These are phyloP conservation scores for Juncus effusus DNA, from an alignment of 176 grass and related monocot genomes.

Conservation along the genomic window DNA sequence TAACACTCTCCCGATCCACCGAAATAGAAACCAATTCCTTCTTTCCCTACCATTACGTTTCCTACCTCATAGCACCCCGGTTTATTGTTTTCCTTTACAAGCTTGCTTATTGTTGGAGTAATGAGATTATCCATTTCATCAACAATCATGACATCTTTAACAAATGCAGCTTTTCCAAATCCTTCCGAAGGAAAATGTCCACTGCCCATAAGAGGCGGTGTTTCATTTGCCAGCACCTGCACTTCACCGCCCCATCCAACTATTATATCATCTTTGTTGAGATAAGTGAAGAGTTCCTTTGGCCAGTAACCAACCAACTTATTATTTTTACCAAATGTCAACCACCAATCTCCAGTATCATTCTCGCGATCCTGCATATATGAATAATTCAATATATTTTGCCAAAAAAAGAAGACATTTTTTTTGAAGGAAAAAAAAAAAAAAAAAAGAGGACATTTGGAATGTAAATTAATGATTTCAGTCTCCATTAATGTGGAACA, in stretches of 20 bases:
- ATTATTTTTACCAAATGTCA: not conserved
- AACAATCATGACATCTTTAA: not conserved
- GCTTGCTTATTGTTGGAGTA: not conserved
- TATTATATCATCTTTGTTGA: not conserved
- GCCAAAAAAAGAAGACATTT: no score
- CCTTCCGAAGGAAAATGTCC: conserved; percentile 32
- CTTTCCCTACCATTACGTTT: accelerated
- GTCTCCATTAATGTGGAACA: no score
- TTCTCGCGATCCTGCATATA: conserved; percentile 6
- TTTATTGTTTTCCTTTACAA: not conserved
- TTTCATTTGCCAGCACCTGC: not conserved
- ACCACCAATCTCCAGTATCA: conserved; percentile 26
- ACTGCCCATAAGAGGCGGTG: conserved; percentile 22
- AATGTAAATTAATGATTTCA: no score
- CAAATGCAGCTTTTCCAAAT: conserved; percentile 16
- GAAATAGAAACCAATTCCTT: conserved; percentile 2
- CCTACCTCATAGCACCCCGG: conserved; percentile 1
- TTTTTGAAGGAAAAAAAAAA: not conserved
- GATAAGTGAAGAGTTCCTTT: not conserved
- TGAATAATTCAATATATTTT: no score
- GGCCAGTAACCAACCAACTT: conserved; percentile 33
- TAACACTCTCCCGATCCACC: conserved; percentile 28
- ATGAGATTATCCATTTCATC: not conserved
- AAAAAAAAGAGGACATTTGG: not conserved
- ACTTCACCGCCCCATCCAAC: conserved; percentile 8